phyloP scores from a whole-genome alignment of 345 rosid genomes.

The Gossypium thurberi region DNA sequence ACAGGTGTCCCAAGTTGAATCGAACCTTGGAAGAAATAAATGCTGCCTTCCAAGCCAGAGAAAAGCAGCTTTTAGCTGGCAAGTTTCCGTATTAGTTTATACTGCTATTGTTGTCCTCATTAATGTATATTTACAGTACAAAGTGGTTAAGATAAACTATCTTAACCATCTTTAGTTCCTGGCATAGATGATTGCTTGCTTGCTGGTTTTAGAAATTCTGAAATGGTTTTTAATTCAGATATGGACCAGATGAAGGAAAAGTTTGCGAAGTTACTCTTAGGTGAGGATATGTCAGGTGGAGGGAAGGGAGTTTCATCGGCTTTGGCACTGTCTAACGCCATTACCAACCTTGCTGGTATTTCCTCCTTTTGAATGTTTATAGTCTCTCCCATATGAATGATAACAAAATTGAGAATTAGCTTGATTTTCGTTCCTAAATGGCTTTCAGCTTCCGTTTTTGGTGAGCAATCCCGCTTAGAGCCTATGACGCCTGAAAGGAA shows the following conservation, averaged over 20 bases:
- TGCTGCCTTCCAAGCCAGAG: slow-evolving; percentile 24
- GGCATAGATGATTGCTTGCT: background rate
- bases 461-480: slow-evolving; percentile 44
- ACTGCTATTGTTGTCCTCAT: background rate
- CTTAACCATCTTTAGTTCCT: background rate
- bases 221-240: slow-evolving; percentile 30
- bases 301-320: slow-evolving; percentile 75
- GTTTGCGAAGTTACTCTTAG: slow-evolving; percentile 53
- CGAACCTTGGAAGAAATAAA: slow-evolving; percentile 7
- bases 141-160: background rate
- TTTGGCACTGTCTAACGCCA: slow-evolving; percentile 54
- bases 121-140: background rate
- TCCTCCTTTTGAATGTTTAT: background rate
- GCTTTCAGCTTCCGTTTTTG: slow-evolving; percentile 36
- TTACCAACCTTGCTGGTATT: slow-evolving; percentile 40
- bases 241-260: slow-evolving; percentile 60
- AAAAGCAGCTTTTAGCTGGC: slow-evolving; percentile 35
- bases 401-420: background rate
- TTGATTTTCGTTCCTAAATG: background rate
- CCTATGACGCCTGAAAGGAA: slow-evolving; percentile 57
- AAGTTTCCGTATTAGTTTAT: background rate
- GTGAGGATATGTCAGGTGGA: slow-evolving; percentile 73
- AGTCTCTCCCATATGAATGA: background rate
- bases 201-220: background rate
- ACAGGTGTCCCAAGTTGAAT: slow-evolving; percentile 7